These are phyloP conservation scores for Clohesyomyces aquaticus DNA, from an alignment of 495 filamentous ascomycete species.

Conservation along the genomic window DNA sequence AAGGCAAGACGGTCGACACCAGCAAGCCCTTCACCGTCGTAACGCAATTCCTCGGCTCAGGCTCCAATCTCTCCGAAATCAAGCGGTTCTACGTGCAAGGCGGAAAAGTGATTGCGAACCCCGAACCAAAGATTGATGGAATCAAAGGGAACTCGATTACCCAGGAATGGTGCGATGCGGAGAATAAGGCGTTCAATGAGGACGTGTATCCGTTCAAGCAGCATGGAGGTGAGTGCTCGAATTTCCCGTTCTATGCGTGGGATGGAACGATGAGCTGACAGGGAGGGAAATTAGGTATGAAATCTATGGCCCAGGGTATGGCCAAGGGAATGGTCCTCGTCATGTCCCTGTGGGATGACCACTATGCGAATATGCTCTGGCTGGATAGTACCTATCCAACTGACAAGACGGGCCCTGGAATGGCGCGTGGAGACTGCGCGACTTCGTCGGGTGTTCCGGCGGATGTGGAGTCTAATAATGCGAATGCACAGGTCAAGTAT, in stretches of 20 bases:
- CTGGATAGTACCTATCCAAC: slow-evolving; percentile 48
- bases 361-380: slow-evolving; percentile 79
- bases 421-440: slow-evolving; percentile 68
- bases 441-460: slow-evolving; percentile 61
- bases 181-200: slow-evolving; percentile 61
- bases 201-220: slow-evolving; percentile 61
- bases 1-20: slow-evolving; percentile 61
- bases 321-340: slow-evolving; percentile 69
- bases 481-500: slow-evolving; percentile 62
- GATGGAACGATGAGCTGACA: not conserved
- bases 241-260: not conserved
- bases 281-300: slow-evolving; percentile 37
- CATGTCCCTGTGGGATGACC: slow-evolving; percentile 79
- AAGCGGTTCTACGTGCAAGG: slow-evolving; percentile 61
- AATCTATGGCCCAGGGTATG: slow-evolving; percentile 60
- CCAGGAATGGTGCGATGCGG: slow-evolving; percentile 58
- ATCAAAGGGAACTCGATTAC: slow-evolving; percentile 62
- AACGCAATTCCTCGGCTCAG: slow-evolving; percentile 65
- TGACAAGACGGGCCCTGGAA: slow-evolving; percentile 56
- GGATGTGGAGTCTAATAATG: slow-evolving; percentile 59
- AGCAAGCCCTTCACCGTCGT: slow-evolving; percentile 63
- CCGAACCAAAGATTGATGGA: slow-evolving; percentile 56
- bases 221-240: slow-evolving; percentile 62
- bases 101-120: slow-evolving; percentile 62
- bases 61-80: slow-evolving; percentile 58